Evolutionary conservation across 805 yeast genomes (phyloP).

Genomic region (Nakazawaea laoshanensis): DNA sequence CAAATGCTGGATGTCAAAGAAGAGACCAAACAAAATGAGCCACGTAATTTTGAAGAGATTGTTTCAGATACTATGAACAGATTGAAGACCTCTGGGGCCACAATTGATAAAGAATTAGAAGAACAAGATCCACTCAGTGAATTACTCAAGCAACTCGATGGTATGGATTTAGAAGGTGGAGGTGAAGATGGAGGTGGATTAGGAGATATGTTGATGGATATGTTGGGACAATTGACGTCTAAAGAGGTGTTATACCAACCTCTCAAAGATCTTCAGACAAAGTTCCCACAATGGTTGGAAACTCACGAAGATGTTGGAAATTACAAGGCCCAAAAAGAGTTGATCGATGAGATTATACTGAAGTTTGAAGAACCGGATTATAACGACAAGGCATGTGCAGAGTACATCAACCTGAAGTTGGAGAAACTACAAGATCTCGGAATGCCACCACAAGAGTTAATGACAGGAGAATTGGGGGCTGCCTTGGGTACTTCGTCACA

Average conservation of each 20-base stretch:
- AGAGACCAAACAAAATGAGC: slow-evolving; percentile 11
- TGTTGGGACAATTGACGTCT: slow-evolving; percentile 75
- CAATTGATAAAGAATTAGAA: slow-evolving; percentile 51
- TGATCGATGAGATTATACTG: slow-evolving; percentile 52
- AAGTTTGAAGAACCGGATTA: slow-evolving; percentile 63
- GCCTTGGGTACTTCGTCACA: too few relatives aligned
- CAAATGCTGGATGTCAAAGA: slow-evolving; percentile 22
- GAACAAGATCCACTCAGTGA: slow-evolving; percentile 48
- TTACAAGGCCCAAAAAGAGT: slow-evolving; percentile 53
- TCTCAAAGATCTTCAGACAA: slow-evolving; percentile 65
- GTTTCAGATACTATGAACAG: slow-evolving; percentile 76
- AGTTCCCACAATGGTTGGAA: slow-evolving; percentile 65
- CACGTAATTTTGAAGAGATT: slow-evolving; percentile 51
- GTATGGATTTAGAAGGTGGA: slow-evolving; percentile 20
- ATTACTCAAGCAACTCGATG: slow-evolving; percentile 52
- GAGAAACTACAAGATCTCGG: slow-evolving; percentile 70
- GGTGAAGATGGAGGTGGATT: slow-evolving; percentile 32
- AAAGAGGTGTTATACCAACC: slow-evolving; percentile 87
- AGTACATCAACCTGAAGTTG: slow-evolving; percentile 46
- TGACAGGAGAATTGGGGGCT: slow-evolving; percentile 32
- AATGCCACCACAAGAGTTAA: slow-evolving; percentile 71
- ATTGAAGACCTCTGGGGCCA: slow-evolving; percentile 66
- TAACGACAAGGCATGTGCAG: slow-evolving; percentile 39
- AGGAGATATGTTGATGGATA: slow-evolving; percentile 54
- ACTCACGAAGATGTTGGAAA: slow-evolving; percentile 44